Conservation (phyloP, 176 grass and related monocot genomes). For the Coix lacrymajobi region DNA sequence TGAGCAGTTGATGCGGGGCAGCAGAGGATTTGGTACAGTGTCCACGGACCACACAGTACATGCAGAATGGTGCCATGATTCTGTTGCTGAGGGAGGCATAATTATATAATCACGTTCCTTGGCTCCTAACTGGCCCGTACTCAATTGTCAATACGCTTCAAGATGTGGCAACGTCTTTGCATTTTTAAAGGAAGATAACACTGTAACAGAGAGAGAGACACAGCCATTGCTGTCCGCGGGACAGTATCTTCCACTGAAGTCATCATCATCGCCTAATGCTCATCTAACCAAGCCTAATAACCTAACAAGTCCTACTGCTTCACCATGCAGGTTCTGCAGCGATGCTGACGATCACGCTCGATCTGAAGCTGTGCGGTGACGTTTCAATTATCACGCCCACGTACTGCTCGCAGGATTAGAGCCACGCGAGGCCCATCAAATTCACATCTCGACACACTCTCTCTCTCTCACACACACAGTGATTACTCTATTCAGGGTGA, state of each 20-base stretch:
- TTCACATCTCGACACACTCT: slow-evolving; percentile 1
- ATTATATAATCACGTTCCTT: slow-evolving; percentile 10
- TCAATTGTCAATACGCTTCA: neutral
- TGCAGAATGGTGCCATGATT: slow-evolving; percentile 14
- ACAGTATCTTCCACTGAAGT: neutral
- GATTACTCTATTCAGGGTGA: slow-evolving; percentile 24
- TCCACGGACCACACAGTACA: neutral
- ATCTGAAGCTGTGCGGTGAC: neutral
- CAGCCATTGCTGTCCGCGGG: neutral
- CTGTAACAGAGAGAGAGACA: neutral
- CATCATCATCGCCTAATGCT: neutral
- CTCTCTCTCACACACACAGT: no score
- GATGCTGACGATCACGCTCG: neutral
- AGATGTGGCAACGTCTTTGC: slow-evolving; percentile 11
- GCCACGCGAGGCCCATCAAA: neutral
- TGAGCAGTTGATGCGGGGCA: neutral
- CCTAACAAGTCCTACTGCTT: neutral
- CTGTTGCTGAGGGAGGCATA: neutral
- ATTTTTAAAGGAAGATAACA: neutral
- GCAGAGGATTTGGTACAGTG: neutral
- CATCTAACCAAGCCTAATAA: neutral
- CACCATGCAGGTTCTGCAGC: neutral
- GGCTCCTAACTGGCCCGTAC: neutral
- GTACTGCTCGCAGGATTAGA: neutral
- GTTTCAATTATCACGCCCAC: neutral